Percentiles rank a stretch among this genome's conserved stretches.
These are phyloP conservation scores for Ophiostoma populinum DNA, from an alignment of 2,329 filamentous ascomycete species.

Conservation along the genomic window DNA sequence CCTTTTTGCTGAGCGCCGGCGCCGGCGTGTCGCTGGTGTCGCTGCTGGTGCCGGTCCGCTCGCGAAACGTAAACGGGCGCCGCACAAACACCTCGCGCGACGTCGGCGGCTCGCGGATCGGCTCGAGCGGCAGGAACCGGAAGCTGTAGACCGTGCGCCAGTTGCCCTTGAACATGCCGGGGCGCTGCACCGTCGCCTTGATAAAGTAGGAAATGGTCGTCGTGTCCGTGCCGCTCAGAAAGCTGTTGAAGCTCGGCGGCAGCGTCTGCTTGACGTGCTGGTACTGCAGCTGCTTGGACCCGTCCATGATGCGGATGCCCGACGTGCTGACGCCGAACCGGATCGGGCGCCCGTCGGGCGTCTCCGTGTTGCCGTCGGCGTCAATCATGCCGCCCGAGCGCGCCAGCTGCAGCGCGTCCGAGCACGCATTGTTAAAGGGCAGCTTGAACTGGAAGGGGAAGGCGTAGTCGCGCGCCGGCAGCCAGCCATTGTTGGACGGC, in stretches of 20 bases:
- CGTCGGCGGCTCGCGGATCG: conserved; percentile 49
- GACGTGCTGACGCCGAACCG: conserved; percentile 31
- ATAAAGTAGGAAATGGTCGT: conserved; percentile 89
- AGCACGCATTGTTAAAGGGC: conserved; percentile 58
- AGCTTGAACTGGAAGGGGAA: conserved; percentile 69
- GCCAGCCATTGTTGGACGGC: conserved; percentile 22
- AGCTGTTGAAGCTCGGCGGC: conserved; percentile 76
- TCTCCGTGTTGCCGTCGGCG: conserved; percentile 28
- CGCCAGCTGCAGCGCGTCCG: conserved; percentile 33
- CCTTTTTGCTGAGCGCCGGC: conserved; percentile 25
- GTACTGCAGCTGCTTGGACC: conserved; percentile 43
- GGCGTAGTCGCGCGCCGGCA: conserved; percentile 53
- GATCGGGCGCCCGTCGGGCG: conserved; percentile 20
- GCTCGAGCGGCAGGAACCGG: conserved; percentile 86
- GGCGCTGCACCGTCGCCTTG: conserved; percentile 87
- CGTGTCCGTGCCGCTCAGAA: conserved; percentile 70
- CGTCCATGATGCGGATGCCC: conserved; percentile 43
- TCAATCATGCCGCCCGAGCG: conserved; percentile 35
- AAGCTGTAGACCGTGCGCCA: conserved; percentile 52
- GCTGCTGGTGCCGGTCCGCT: conserved; percentile 16
- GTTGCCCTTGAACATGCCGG: conserved; percentile 80
- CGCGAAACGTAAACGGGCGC: conserved; percentile 43
- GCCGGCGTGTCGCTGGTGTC: conserved; percentile 11
- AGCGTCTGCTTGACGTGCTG: conserved; percentile 69
- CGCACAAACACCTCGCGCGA: conserved; percentile 73